Base-by-base conservation (phyloP, 2,329 filamentous ascomycete genomes). In the Xylariaceae sp. region DNA sequence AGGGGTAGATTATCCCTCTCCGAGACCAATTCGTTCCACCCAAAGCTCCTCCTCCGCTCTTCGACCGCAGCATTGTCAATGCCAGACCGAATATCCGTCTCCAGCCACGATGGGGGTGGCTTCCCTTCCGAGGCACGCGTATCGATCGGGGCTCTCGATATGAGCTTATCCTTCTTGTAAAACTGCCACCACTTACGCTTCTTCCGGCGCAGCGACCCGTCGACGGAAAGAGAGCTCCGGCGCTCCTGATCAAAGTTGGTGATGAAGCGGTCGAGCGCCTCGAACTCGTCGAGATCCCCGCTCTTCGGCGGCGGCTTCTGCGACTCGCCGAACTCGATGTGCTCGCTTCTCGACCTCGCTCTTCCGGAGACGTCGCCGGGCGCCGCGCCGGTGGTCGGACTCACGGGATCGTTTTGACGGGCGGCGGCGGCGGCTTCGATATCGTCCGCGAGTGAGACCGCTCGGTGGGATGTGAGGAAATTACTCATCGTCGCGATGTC, bases 1-100 rank as follows among this genome's bases (percentile, higher is more conserved):
- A 83, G 70, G 70, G 87, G 80, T 73, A 87, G 74, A 73, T 87
- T 87, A 70, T 84, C 82, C 75, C 87, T 87, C 74, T 88, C 85
- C 27, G 83, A 81, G 29, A 76, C 76, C 68, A 88, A 76, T 69
- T 88, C 85, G 73, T 88, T 88, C 73, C 72, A 87, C 58, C 85
- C 85, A 64, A 78, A 82, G 59, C 79, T 79, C 72, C 79, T 85
- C 62, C 85, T 79, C 61, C 85, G 80, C 48, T 66, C 65, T 62
- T 86, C 84, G 49, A 87, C 80, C 50, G 85, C 79, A 51, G 65
- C 56, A 51, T 67, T 70, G 52, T 72, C 72, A 51, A 89, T 72
- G 76, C 85, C 85, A 53, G 75, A 65, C 64, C 78, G 79, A 69
- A 87, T 81, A 65, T 87, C 81, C 64, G 84, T 85, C 57, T 82